Percentiles rank a stretch among this genome's conserved stretches.
Evolutionary conservation across 345 rosid species (phyloP).

Genomic region (Eucalyptus pauciflora): DNA sequence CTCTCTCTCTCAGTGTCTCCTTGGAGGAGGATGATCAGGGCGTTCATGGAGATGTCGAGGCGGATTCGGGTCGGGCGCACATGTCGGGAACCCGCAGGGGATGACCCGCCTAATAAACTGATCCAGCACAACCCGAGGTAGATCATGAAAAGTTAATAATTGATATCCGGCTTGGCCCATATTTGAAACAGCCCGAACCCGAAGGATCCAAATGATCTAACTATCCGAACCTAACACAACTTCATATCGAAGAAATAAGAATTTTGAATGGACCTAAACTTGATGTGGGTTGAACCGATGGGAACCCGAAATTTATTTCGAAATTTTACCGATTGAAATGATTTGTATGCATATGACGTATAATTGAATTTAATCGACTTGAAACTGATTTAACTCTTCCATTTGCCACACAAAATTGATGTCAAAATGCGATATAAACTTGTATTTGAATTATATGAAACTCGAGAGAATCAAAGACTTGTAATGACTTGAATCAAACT

Average conservation of each 20-base stretch:
- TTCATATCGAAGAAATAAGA: not conserved
- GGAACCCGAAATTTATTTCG: not conserved
- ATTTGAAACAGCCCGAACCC: not conserved
- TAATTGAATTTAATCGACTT: not conserved
- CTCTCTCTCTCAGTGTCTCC: not conserved
- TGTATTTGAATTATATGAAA: fast-evolving
- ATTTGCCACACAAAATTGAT: not conserved
- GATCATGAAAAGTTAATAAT: not conserved
- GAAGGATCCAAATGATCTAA: not conserved
- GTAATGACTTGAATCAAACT: fast-evolving
- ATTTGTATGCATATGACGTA: not conserved
- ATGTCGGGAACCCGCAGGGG: not conserved
- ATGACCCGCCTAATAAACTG: not conserved
- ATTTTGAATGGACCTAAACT: not conserved
- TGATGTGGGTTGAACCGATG: not conserved
- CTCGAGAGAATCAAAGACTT: not conserved
- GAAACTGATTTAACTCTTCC: not conserved
- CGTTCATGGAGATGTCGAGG: not conserved
- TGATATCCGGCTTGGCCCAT: fast-evolving
- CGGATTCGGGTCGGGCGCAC: not conserved
- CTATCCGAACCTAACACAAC: not conserved
- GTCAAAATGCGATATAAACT: fast-evolving
- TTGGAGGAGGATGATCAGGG: not conserved
- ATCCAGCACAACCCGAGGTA: not conserved
- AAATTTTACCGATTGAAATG: not conserved